Evolutionary conservation across 495 filamentous ascomycete species (phyloP).

Genomic region (Beverwykella pulmonaria): DNA sequence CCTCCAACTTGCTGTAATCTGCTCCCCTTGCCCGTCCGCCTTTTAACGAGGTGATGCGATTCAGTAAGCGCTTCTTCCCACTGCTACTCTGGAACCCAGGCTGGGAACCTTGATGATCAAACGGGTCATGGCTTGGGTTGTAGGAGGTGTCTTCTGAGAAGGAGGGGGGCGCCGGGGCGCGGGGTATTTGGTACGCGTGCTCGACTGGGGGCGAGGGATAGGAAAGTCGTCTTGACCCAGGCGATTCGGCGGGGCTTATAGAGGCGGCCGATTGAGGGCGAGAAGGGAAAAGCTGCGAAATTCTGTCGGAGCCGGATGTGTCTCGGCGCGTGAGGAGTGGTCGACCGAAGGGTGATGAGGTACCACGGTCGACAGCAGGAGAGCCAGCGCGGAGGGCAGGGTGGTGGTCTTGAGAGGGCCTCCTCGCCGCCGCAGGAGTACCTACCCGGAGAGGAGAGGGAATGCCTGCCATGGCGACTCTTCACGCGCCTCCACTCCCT

Average conservation of each 20-base stretch:
- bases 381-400: constrained; percentile 36
- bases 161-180: constrained; percentile 33
- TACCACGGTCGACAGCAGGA: constrained; percentile 26
- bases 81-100: not conserved
- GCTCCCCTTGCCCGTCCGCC: constrained; percentile 10
- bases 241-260: constrained; percentile 4
- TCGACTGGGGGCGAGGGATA: constrained; percentile 33
- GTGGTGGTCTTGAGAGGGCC: constrained; percentile 20
- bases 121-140: constrained; percentile 13
- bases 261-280: constrained; percentile 27
- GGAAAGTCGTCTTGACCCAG: constrained; percentile 28
- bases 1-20: constrained; percentile 32
- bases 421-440: constrained; percentile 24
- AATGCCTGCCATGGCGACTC: constrained; percentile 31
- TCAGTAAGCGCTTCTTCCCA: constrained; percentile 26
- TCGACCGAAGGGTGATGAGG: not conserved
- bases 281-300: constrained; percentile 39
- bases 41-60: constrained; percentile 29
- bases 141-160: constrained; percentile 33
- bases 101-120: constrained; percentile 10
- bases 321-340: constrained; percentile 26
- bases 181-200: constrained; percentile 32
- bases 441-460: constrained; percentile 34
- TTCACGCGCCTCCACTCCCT: not conserved
- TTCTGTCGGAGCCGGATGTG: constrained; percentile 31